Evolutionary conservation across 2,329 filamentous ascomycete genomes (phyloP).

Genomic region (Metarhizium robertsii): DNA sequence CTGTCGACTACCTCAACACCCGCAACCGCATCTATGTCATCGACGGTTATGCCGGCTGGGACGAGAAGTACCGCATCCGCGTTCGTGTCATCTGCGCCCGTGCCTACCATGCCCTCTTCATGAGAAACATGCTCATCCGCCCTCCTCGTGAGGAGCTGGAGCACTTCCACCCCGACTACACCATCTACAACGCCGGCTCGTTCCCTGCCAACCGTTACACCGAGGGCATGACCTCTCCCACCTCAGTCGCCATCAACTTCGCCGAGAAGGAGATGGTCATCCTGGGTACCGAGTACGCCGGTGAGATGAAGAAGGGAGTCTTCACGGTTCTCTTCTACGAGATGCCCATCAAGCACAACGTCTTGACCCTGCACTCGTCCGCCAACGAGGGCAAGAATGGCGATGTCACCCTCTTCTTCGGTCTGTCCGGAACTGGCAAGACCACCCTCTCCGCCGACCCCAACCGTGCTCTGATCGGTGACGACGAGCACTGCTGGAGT

Average conservation of each 20-base stretch:
- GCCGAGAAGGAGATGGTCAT: conserved; percentile 99
- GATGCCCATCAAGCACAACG: conserved; percentile 99
- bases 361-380: conserved; percentile 94
- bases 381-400: conserved; percentile 93
- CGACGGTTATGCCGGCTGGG: conserved; percentile 96
- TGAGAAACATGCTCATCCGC: conserved; percentile 99
- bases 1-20: conserved; percentile 98
- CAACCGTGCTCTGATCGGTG: conserved; percentile 91
- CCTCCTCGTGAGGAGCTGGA: conserved; percentile 85
- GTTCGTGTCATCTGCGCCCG: conserved; percentile 97
- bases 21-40: conserved; percentile 97
- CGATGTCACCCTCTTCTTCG: conserved; percentile 98
- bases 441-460: conserved; percentile 95
- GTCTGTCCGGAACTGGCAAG: conserved; percentile 96
- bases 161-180: conserved; percentile 98
- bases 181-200: conserved; percentile 97
- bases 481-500: conserved; percentile 99
- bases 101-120: conserved; percentile 99
- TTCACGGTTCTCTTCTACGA: conserved; percentile 99
- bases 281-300: conserved; percentile 95
- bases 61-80: conserved; percentile 94
- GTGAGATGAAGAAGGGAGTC: conserved; percentile 78
- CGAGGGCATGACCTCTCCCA: conserved; percentile 96
- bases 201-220: conserved; percentile 99
- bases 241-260: conserved; percentile 98